phyloP scores from a whole-genome alignment of 1,139 yeast genomes.

The Yamadazyma trypodendri region DNA sequence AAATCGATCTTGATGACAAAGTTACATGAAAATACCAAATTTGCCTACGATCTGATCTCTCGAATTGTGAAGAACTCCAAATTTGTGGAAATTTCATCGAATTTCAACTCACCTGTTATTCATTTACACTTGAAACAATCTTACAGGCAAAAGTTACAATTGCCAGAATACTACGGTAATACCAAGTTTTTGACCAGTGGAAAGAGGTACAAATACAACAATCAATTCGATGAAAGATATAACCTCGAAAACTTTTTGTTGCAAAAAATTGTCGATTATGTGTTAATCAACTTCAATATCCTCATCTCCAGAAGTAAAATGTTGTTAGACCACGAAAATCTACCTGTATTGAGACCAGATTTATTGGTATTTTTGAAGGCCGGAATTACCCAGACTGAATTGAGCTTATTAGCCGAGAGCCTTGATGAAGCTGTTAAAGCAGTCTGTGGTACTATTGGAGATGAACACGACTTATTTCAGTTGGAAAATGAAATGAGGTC shows the following conservation, averaged over 20 bases:
- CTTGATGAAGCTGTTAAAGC: slow-evolving; percentile 19
- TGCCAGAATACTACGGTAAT: slow-evolving; percentile 51
- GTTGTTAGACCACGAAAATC: slow-evolving; percentile 69
- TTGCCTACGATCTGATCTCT: slow-evolving; percentile 21
- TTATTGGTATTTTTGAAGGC: slow-evolving; percentile 61
- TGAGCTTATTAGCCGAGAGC: slow-evolving; percentile 25
- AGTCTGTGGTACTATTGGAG: slow-evolving; percentile 15
- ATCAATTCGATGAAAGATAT: slow-evolving; percentile 41
- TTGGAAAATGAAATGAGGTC: slow-evolving; percentile 9
- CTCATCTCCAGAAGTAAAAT: slow-evolving; percentile 70
- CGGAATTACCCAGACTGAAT: slow-evolving; percentile 54
- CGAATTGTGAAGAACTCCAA: slow-evolving; percentile 20
- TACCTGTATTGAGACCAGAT: slow-evolving; percentile 71
- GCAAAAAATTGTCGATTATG: slow-evolving; percentile 60
- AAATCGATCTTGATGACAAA: slow-evolving; percentile 28
- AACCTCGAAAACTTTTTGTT: slow-evolving; percentile 62
- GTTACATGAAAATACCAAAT: slow-evolving; percentile 26
- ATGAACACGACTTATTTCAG: slow-evolving; percentile 5
- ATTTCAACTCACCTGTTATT: slow-evolving; percentile 61
- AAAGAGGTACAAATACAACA: slow-evolving; percentile 33
- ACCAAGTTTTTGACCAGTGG: slow-evolving; percentile 38
- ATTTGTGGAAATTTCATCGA: slow-evolving; percentile 56
- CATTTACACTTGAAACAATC: slow-evolving; percentile 55
- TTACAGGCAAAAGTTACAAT: slow-evolving; percentile 39
- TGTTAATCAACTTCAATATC: slow-evolving; percentile 50